These are phyloP conservation scores for Kwoniella europaea DNA, from an alignment of 768 basidiomycete species.

Conservation along the genomic window DNA sequence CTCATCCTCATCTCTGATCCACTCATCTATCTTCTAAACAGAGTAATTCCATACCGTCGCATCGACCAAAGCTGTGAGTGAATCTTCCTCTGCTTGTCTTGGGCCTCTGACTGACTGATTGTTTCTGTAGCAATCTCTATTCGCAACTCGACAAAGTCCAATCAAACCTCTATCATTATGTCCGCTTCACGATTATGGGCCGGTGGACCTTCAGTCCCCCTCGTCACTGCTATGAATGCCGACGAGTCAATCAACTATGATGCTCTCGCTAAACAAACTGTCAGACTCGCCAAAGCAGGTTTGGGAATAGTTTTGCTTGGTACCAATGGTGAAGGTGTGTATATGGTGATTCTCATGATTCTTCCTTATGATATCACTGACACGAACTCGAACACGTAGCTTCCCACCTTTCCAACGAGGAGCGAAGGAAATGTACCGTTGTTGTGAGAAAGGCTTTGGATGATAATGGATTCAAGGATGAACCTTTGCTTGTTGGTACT, in stretches of 20 bases:
- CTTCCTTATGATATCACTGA: not conserved
- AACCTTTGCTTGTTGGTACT: constrained; percentile 78
- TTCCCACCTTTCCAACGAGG: constrained; percentile 53
- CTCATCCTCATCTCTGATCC: no score
- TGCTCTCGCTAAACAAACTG: constrained; percentile 71
- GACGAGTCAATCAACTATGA: constrained; percentile 72
- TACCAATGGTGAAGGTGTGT: constrained; percentile 66
- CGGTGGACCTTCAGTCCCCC: constrained; percentile 75
- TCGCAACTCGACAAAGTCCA: not conserved
- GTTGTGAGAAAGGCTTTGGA: constrained; percentile 75
- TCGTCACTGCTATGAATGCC: constrained; percentile 69
- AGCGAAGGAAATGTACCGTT: constrained; percentile 58
- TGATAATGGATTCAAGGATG: constrained; percentile 70
- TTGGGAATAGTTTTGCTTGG: constrained; percentile 48
- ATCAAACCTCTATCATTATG: constrained; percentile 9
- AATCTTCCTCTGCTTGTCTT: not conserved
- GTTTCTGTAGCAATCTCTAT: not conserved
- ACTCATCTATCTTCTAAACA: no score
- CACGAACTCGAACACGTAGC: constrained; percentile 34
- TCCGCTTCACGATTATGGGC: constrained; percentile 58
- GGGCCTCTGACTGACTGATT: no score
- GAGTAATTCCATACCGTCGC: no score
- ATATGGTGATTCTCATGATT: not conserved
- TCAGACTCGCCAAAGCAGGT: constrained; percentile 72
- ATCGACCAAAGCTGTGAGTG: no score